Evolutionary conservation across 495 filamentous ascomycete genomes (phyloP), one percentile per base, ranked within the genome.

Genomic region (Penicillium robsamsonii): DNA sequence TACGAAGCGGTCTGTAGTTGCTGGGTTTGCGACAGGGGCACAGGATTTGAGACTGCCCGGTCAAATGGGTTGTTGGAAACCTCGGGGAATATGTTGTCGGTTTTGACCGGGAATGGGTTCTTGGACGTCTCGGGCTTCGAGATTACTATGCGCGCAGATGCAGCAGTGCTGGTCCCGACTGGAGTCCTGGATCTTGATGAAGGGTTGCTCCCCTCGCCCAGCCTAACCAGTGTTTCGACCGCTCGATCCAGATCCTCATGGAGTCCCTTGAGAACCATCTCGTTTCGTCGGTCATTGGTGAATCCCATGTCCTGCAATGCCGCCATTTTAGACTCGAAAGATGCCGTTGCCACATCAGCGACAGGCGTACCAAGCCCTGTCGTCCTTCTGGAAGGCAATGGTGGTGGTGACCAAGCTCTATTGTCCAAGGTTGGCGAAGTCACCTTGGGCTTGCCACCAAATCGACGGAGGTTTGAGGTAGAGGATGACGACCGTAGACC

Each of bases 241-340:
- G 91, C 79, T 64, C 85, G 88, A 53, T 96, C 88, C 40, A 98
- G 60, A 63, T 95, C 92, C 2, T 95, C 94, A 55, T 85, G 80
- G 7, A 92, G 76, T 11, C 87, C 87, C 56, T 89, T 88, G 25
- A 98, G 72, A 24, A 96, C 85, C 51, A 85, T 84, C 12, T 83
- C 73, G 60, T 95, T 97, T 44, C 88, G 81, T 56, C 84, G 86
- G 35, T 93, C 87, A 66, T 98, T 91, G 31, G 69, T 79, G 63
- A 98, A 98, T 1, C 94, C 94, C 94, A 97, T 96, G 51, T 96
- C 91, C 46, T 84, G 81, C 50, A 98, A 75, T 15, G 82, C 85
- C 9, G 81, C 81, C 65, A 98, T 73, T 70, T 96, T 96, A 5
- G 76, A 63, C 41, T 87, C 85, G 33, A 86, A 75, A 24, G 78